Percentiles rank a stretch among this genome's conserved stretches.
phyloP scores from a whole-genome alignment of 176 grass and related monocot genomes.

The Cocos nucifera region DNA sequence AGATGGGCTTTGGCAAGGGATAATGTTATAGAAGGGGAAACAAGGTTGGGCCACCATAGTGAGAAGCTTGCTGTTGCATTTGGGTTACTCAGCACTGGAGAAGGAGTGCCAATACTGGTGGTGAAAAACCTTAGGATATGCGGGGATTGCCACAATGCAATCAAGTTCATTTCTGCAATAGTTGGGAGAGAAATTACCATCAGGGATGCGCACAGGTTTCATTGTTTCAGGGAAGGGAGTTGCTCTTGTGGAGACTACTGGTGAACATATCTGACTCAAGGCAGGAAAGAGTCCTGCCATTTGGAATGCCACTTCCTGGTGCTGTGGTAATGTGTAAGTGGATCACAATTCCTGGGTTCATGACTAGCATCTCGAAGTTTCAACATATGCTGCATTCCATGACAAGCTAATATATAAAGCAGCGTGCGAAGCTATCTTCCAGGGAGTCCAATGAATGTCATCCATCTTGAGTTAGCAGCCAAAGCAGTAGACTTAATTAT shows the following conservation, averaged over 20 bases:
- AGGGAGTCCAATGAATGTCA: too few relatives aligned
- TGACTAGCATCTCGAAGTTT: too few relatives aligned
- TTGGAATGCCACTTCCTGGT: too few relatives aligned
- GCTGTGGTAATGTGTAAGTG: too few relatives aligned
- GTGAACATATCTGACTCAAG: slow-evolving; percentile 1
- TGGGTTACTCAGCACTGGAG: slow-evolving; percentile 32
- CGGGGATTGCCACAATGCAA: slow-evolving; percentile 23
- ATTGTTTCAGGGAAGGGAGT: slow-evolving; percentile 21
- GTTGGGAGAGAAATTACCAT: slow-evolving; percentile 23
- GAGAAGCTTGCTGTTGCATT: slow-evolving; percentile 45
- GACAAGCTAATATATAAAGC: too few relatives aligned
- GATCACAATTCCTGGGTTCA: too few relatives aligned
- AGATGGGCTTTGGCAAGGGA: slow-evolving; percentile 22
- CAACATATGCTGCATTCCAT: too few relatives aligned
- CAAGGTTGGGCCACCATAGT: slow-evolving; percentile 25
- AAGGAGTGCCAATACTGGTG: slow-evolving; percentile 29
- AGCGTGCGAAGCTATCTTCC: too few relatives aligned
- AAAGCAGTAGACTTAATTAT: too few relatives aligned
- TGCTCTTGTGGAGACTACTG: slow-evolving; percentile 31
- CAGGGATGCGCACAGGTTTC: slow-evolving; percentile 27
- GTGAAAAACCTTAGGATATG: slow-evolving; percentile 29
- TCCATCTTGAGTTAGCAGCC: too few relatives aligned
- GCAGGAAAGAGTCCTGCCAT: too few relatives aligned
- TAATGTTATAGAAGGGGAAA: slow-evolving; percentile 19
- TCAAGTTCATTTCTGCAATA: slow-evolving; percentile 19